Percentiles rank a stretch among this genome's conserved stretches.
phyloP scores from a whole-genome alignment of 306 rosid species.

The Lablab purpureus region DNA sequence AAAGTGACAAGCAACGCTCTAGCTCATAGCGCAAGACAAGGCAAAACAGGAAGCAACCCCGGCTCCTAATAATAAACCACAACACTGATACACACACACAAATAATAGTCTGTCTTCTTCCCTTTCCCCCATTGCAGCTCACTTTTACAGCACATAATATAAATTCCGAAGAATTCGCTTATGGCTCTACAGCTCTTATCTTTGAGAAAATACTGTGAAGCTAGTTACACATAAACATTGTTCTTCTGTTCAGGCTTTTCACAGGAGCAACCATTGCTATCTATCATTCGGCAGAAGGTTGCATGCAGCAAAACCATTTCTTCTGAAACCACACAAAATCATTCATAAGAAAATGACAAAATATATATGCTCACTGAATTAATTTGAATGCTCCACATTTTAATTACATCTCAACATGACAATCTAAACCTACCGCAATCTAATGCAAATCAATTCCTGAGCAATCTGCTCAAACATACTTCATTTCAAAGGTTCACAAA shows the following conservation, averaged over 20 bases:
- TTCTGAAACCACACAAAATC: slow-evolving; percentile 68
- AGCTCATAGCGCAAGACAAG: slow-evolving; percentile 49
- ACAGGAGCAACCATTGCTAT: slow-evolving; percentile 51
- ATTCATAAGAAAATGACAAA: slow-evolving; percentile 21
- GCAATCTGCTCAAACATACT: slow-evolving; percentile 2
- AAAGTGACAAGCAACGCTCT: slow-evolving; percentile 50
- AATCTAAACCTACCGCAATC: slow-evolving; percentile 7
- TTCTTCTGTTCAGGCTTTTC: slow-evolving; percentile 60
- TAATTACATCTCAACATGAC: slow-evolving; percentile 18
- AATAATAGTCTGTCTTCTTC: slow-evolving; percentile 66
- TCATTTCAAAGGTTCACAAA: slow-evolving; percentile 36
- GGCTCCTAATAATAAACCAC: slow-evolving; percentile 63
- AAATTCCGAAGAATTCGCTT: slow-evolving; percentile 61
- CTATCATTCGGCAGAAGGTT: slow-evolving; percentile 77
- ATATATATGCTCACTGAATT: slow-evolving; percentile 17
- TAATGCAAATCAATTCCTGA: slow-evolving; percentile 9
- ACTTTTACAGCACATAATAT: slow-evolving; percentile 66
- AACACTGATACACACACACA: slow-evolving; percentile 72
- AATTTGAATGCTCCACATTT: background rate
- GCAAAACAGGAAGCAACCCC: slow-evolving; percentile 59
- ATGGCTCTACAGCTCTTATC: slow-evolving; percentile 69
- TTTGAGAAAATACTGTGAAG: slow-evolving; percentile 67
- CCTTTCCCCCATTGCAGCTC: slow-evolving; percentile 68
- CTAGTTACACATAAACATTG: slow-evolving; percentile 62
- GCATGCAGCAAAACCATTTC: slow-evolving; percentile 99